Evolutionary conservation across 2,329 filamentous ascomycete species (phyloP), one percentile per base, ranked within the genome.

Genomic region (Gliomastix tumulicola): DNA sequence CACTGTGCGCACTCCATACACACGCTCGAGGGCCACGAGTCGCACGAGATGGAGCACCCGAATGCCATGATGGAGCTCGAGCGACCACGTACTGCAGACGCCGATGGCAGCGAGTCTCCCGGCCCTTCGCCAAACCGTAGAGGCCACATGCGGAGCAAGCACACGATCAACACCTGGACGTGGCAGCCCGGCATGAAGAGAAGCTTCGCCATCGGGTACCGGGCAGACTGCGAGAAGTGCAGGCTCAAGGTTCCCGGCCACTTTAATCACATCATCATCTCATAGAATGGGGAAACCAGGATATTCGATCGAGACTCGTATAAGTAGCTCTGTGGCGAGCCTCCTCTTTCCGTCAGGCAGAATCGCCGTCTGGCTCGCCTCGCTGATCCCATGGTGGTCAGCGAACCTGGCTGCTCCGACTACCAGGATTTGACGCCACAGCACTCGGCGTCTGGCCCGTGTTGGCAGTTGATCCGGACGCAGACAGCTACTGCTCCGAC

Each of bases 211-310:
- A 87, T 88, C 76, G 84, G 84, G 35, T 88, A 82, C 61, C 69
- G 84, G 44, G 72, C 79, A 11, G 84, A 87, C 56, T 89, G 84
- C 54, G 83, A 88, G 42, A 88, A 88, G 58, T 89, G 84, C 59
- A 73, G 72, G 31, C 69, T 75, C 53, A 84, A 80, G 53, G 81
- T 87, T 7, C 84, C 84, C 0, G 84, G 84, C 2, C 84, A 89
- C 54, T 88, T 87, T 53, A 88, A 84, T 51, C 84, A 89, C 58
- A 86, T 88, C 41, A 78, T 87, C 44, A 71, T 79, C 49, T 76
- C 74, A 33, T 79, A 76, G 66, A 44, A 49, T 19, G 50, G 53
- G 17, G 37, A 43, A 35, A 50, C 42, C 19, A 45, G 41, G 38
- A 38, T 60, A 23, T 36, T 53, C 21, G 51, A 57, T 33, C 47